These are phyloP conservation scores for Leptographium wingfieldii DNA, from an alignment of 2,329 filamentous ascomycete genomes.

Conservation along the genomic window DNA sequence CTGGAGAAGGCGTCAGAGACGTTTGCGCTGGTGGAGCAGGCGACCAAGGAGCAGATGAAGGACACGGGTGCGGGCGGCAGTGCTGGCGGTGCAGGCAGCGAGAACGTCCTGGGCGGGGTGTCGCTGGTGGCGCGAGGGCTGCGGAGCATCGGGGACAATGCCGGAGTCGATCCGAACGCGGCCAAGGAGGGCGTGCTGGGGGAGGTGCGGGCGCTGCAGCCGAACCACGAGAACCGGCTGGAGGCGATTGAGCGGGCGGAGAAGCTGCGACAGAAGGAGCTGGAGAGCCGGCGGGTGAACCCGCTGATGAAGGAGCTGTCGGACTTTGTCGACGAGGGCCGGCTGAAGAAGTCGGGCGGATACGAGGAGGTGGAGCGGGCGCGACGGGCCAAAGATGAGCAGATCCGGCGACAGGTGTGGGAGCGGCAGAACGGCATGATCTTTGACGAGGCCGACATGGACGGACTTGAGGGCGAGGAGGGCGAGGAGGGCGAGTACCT, in stretches of 20 bases:
- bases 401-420: conserved; percentile 69
- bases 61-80: conserved; percentile 44
- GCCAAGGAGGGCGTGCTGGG: conserved; percentile 87
- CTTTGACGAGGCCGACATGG: conserved; percentile 19
- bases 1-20: conserved; percentile 89
- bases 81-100: conserved; percentile 29
- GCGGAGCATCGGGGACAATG: conserved; percentile 35
- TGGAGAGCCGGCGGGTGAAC: conserved; percentile 63
- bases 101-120: conserved; percentile 23
- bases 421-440: conserved; percentile 49
- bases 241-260: conserved; percentile 97
- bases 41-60: conserved; percentile 95
- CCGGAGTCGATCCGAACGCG: conserved; percentile 51
- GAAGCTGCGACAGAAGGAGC: conserved; percentile 76
- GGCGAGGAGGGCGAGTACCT: too few species aligned
- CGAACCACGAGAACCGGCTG: conserved; percentile 84
- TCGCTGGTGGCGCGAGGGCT: conserved; percentile 29
- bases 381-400: conserved; percentile 74
- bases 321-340: conserved; percentile 76
- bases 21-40: conserved; percentile 89
- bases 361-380: conserved; percentile 87
- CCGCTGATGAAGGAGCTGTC: conserved; percentile 74
- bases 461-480: background rate
- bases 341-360: conserved; percentile 89
- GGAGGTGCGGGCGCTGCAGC: conserved; percentile 84